Evolutionary conservation across 176 grass and related monocot species (phyloP), one percentile per base, ranked within the genome.

Genomic region (Oryza brachyantha): DNA sequence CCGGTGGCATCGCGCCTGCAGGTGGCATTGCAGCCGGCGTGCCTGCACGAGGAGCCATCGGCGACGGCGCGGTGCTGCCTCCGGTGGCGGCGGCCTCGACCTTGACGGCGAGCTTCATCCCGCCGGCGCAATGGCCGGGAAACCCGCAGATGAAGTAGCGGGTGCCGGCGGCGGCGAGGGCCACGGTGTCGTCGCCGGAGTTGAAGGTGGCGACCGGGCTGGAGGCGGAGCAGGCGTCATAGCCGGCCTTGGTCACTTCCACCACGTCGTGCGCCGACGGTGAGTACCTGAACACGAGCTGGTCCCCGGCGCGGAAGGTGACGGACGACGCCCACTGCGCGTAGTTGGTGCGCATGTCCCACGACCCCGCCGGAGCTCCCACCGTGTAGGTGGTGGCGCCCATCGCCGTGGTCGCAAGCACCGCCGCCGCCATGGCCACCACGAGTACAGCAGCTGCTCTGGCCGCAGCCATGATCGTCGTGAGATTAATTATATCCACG

Each of bases 101-200:
- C 8, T 46, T 46, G 14, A 71, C 39, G 24, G 11, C 12, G 12
- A 68, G 22, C 66, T 68, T 68, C 66, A 84, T 63, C 35, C 86
- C 45, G 19, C 1, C 14, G 32, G 13, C 2, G 48, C 75, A 70
- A 64, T 88, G 63, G 4, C 63, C 31, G 1, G 70, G 4, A 14
- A 88, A 37, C 5, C 62, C 21, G 81, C 86, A 88, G 73, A 87
- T 82, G 85, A 48, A 88, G 81, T 79, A 79, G 39, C 72, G 70
- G 14, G 13, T 52, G 16, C 70, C 81, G 0, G 62, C 31, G n/a
- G 29, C 62, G 19, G 52, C 9, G 48, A 88, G 70, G 2, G 54
- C 0, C 41, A 89, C 17, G 29, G 28, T 46, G 60, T 83, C 68
- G 7, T 61, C 42, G 8, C 82, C 77, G 12, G 48, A 72, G 13